Base-by-base conservation (phyloP, 2,329 filamentous ascomycete genomes). In the Bertia moriformis region DNA sequence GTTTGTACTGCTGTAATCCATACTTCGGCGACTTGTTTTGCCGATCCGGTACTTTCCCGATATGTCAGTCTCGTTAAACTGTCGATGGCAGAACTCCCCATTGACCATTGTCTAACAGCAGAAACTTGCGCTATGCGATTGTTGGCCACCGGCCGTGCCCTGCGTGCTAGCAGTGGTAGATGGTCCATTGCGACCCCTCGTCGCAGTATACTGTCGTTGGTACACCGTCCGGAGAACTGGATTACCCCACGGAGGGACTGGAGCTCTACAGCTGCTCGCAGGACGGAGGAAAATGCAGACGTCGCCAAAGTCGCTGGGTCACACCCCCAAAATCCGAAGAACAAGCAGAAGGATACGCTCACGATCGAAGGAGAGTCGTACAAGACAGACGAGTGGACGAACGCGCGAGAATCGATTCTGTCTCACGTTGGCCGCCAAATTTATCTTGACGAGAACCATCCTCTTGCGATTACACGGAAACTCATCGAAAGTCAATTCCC, bases 401-500 rank as follows among this genome's bases (percentile, higher is more conserved):
- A 35, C 15, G 17, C 15, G 10, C 10, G 10, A 7, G 15, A 17
- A 7, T 10, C 32, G 17, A 35, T 35, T 7, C 32, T 12, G 32
- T 35, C 32, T 7, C 32, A 35, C 32, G 32, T 35, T 15, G 32
- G 32, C 37, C 81, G 86, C 44, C 77, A 73, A 40, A 69, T 98
- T n/a, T 91, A 98, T 59, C 71, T 93, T n/a, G 78, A 91, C 53
- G 73, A 79, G 44, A 79, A 94, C 58, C 91, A 98, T 53, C 91
- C 91, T 18, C 69, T 98, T 24, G 76, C 74, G 48, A 93, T 96
- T 51, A 96, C 91, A 10, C 78, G 91, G 29, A 76, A 87, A 50
- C 80, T 98, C 44, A 93, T 98, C 53, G 84, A 96, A 63, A 86
- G 84, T 40, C 78, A 81, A 44, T 98, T 96, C 55, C 78, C 85